phyloP scores from a whole-genome alignment of 441 rosid genomes.

The Euphorbia corollata region DNA sequence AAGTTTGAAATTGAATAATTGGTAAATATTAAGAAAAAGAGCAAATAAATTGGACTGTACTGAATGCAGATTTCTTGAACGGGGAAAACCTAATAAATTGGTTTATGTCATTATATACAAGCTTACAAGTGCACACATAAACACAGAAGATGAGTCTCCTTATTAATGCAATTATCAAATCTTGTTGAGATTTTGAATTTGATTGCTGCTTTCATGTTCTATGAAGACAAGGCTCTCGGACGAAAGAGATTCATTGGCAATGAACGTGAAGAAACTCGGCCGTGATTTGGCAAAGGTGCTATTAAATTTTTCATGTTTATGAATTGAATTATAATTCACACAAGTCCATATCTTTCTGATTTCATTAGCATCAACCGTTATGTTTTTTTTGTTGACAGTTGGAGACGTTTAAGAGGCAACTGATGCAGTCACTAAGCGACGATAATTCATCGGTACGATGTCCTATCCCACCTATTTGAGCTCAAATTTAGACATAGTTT shows the following conservation, averaged over 20 bases:
- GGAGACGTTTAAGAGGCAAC: slow-evolving; percentile 81
- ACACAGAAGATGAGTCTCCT: neutral
- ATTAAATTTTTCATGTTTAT: neutral
- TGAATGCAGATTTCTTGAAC: neutral
- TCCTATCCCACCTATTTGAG: neutral
- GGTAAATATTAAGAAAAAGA: neutral
- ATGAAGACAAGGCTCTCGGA: slow-evolving; percentile 51
- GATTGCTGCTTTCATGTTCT: slow-evolving; percentile 7
- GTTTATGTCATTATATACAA: no score
- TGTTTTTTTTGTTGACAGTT: slow-evolving; percentile 35
- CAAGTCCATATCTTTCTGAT: neutral
- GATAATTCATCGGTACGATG: slow-evolving; percentile 58
- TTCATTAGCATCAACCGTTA: neutral
- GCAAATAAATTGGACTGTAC: neutral
- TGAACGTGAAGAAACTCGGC: slow-evolving; percentile 62
- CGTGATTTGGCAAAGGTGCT: slow-evolving; percentile 70
- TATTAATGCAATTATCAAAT: neutral
- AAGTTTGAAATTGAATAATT: neutral
- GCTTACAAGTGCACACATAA: no score
- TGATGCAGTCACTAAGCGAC: slow-evolving; percentile 80
- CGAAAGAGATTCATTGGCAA: slow-evolving; percentile 62
- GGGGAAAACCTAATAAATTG: neutral
- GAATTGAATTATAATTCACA: neutral
- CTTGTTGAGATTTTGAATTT: neutral
- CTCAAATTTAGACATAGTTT: slow-evolving; percentile 7